These are phyloP conservation scores for Pichia sp. DNA, from an alignment of 1,139 yeast species.

Conservation along the genomic window DNA sequence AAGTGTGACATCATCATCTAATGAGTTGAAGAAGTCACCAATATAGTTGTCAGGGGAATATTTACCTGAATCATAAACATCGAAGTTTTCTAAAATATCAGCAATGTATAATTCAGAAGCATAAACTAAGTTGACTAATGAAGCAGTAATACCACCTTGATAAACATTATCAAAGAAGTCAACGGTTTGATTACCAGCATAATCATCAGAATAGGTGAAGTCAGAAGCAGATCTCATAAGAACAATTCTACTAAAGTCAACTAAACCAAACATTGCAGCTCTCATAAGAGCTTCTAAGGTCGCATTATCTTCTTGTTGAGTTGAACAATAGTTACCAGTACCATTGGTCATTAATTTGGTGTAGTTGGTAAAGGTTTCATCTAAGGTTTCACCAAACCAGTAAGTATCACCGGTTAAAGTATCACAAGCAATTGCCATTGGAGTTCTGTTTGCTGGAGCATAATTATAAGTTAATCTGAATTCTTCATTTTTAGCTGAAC, in stretches of 20 bases:
- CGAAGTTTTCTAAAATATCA: conserved; percentile 52
- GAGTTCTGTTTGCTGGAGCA: conserved; percentile 45
- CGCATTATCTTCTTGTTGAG: conserved; percentile 68
- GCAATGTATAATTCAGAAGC: conserved; percentile 53
- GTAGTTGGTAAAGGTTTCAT: conserved; percentile 44
- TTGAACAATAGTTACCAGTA: conserved; percentile 52
- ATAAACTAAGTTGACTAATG: conserved; percentile 45
- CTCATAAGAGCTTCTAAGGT: conserved; percentile 55
- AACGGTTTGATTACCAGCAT: conserved; percentile 38
- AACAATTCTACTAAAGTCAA: conserved; percentile 52
- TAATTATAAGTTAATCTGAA: conserved; percentile 44
- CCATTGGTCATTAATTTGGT: conserved; percentile 51
- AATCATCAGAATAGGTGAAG: conserved; percentile 51
- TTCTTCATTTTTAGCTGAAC: conserved; percentile 37
- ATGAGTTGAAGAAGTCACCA: conserved; percentile 53
- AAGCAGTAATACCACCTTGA: conserved; percentile 48
- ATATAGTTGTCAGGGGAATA: conserved; percentile 46
- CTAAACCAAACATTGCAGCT: conserved; percentile 48
- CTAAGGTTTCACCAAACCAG: conserved; percentile 49
- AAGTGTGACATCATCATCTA: conserved; percentile 29
- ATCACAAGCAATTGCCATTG: conserved; percentile 51
- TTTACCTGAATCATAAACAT: conserved; percentile 38
- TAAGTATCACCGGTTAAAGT: conserved; percentile 56
- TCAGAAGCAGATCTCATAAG: conserved; percentile 61
- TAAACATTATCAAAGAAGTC: conserved; percentile 44